These are phyloP conservation scores for Cicer arietinum DNA, from an alignment of 306 rosid genomes.

Conservation along the genomic window DNA sequence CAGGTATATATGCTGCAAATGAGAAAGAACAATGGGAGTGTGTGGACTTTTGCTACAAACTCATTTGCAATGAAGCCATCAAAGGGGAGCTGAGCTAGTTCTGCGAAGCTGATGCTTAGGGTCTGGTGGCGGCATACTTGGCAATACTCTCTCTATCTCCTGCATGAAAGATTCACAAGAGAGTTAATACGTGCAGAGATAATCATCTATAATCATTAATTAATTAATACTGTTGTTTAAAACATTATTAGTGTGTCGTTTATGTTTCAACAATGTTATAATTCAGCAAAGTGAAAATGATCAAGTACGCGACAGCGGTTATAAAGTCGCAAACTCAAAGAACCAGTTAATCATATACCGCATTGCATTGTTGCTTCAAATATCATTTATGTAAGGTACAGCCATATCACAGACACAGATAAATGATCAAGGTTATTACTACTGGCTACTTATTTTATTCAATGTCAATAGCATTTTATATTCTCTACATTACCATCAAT, in stretches of 20 bases:
- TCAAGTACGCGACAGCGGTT: not conserved
- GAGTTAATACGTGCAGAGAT: conserved; percentile 22
- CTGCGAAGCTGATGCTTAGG: conserved; percentile 60
- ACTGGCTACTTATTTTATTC: conserved; percentile 11
- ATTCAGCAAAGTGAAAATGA: conserved; percentile 25
- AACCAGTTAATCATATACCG: conserved; percentile 4
- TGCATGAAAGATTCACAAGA: conserved; percentile 43
- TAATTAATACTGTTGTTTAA: not conserved
- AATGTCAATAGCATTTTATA: conserved; percentile 13
- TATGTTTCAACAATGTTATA: conserved; percentile 33
- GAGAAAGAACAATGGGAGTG: conserved; percentile 31
- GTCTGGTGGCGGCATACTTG: conserved; percentile 52
- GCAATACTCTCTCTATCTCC: conserved; percentile 55
- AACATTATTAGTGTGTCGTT: not conserved
- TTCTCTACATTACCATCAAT: conserved; percentile 5
- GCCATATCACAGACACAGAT: conserved; percentile 25
- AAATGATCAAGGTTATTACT: not conserved
- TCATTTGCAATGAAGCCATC: conserved; percentile 40
- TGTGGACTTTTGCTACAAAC: conserved; percentile 11
- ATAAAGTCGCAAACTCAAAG: conserved; percentile 16
- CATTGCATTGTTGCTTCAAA: conserved; percentile 13
- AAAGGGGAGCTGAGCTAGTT: conserved; percentile 57
- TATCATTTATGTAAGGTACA: conserved; percentile 4
- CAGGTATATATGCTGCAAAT: conserved; percentile 38
- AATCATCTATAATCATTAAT: conserved; percentile 24